Conservation (phyloP, 371 early-diverging fungal genomes). For the Coemansia sp. region DNA sequence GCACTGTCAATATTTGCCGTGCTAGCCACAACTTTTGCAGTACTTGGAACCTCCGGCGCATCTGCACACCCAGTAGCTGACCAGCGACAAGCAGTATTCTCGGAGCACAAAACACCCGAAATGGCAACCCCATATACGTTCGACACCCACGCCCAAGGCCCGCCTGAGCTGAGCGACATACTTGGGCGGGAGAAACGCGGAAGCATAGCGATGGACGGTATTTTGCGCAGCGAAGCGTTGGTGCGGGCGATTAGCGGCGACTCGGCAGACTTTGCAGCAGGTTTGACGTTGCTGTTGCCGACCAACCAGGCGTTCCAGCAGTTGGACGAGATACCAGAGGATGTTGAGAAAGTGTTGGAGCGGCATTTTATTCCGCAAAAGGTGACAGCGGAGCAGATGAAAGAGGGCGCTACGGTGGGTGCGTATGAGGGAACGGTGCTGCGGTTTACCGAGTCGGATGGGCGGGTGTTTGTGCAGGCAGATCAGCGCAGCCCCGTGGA, state of each 20-base stretch:
- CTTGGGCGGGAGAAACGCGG: conserved; percentile 41
- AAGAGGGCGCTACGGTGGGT: conserved; percentile 16
- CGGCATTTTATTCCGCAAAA: conserved; percentile 40
- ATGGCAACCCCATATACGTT: conserved; percentile 31
- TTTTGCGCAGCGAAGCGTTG: conserved; percentile 38
- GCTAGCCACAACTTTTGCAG: conserved; percentile 3
- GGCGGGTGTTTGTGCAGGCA: conserved; percentile 30
- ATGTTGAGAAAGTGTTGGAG: conserved; percentile 35
- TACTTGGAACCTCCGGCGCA: conserved; percentile 10
- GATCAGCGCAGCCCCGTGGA: conserved; percentile 21
- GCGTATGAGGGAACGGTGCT: conserved; percentile 24
- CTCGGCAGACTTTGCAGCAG: conserved; percentile 32
- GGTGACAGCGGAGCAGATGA: conserved; percentile 28
- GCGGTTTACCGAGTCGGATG: conserved; percentile 25
- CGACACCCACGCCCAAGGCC: conserved; percentile 23
- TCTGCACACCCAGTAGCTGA: conserved; percentile 17
- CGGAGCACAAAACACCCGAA: conserved; percentile 4
- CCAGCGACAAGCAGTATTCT: conserved; percentile 25
- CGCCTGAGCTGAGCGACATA: conserved; percentile 37
- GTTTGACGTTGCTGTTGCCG: conserved; percentile 42
- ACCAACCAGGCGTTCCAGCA: conserved; percentile 43
- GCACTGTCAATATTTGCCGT: background rate
- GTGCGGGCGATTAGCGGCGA: conserved; percentile 46
- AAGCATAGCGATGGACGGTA: conserved; percentile 40
- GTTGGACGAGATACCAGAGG: conserved; percentile 25